Conservation (phyloP, 2,329 filamentous ascomycete species). For the Emmonsia crescens region DNA sequence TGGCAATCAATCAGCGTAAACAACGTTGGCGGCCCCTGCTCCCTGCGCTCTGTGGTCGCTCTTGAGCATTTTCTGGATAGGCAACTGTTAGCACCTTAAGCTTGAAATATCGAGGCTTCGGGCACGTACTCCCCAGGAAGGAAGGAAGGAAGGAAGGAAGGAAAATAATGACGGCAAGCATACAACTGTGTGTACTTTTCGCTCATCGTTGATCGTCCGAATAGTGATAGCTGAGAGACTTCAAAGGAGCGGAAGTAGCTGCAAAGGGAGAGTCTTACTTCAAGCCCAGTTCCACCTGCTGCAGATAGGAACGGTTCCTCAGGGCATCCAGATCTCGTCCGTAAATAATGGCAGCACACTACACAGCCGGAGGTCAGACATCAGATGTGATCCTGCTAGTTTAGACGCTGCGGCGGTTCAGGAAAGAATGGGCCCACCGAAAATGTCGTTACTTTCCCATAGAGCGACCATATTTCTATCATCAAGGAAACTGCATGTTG, state of each 20-base stretch:
- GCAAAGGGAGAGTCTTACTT: neutral
- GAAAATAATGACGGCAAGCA: too few relatives aligned
- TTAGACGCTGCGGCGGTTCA: neutral
- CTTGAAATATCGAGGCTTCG: neutral
- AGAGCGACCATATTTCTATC: neutral
- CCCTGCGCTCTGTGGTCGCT: too few relatives aligned
- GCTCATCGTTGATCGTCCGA: neutral
- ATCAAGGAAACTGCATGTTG: neutral
- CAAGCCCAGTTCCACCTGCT: neutral
- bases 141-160: neutral
- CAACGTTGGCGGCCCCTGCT: too few relatives aligned
- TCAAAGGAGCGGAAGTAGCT: neutral
- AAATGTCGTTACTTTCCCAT: neutral
- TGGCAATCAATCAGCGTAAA: too few relatives aligned
- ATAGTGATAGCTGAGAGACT: neutral
- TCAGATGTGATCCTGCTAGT: neutral
- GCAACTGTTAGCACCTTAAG: neutral
- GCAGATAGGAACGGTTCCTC: neutral
- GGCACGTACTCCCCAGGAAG: neutral
- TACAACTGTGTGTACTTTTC: neutral
- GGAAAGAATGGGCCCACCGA: neutral
- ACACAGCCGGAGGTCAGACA: neutral
- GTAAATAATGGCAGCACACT: neutral
- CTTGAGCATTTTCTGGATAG: neutral
- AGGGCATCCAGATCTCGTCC: neutral